These are phyloP conservation scores for Aspergillus nidulans DNA, from an alignment of 495 filamentous ascomycete species.

Conservation along the genomic window DNA sequence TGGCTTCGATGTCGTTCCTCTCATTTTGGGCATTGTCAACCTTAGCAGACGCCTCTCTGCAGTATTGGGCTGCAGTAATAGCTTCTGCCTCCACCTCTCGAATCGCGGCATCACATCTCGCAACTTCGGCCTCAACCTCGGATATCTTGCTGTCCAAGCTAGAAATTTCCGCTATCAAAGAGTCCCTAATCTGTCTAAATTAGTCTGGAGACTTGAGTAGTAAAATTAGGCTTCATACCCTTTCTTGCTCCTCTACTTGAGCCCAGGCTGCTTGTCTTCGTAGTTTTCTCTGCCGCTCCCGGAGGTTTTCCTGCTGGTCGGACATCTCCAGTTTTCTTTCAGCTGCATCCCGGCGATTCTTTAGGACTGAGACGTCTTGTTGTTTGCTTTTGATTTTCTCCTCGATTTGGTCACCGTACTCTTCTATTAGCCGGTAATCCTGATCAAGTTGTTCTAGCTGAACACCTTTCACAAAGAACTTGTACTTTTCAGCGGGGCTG, in stretches of 20 bases:
- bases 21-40: conserved; percentile 43
- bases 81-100: conserved; percentile 40
- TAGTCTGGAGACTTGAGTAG: conserved; percentile 3
- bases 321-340: conserved; percentile 52
- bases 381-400: conserved; percentile 46
- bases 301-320: conserved; percentile 53
- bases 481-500: conserved; percentile 80
- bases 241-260: conserved; percentile 59
- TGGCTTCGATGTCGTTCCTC: conserved; percentile 36
- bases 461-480: conserved; percentile 93
- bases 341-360: conserved; percentile 42
- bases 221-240: conserved; percentile 20
- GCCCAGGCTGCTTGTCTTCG: conserved; percentile 65
- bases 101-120: conserved; percentile 36
- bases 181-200: conserved; percentile 29
- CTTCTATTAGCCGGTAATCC: conserved; percentile 78
- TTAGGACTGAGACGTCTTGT: conserved; percentile 46
- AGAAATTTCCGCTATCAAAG: conserved; percentile 28
- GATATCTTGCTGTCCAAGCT: conserved; percentile 38
- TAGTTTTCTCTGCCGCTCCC: conserved; percentile 46
- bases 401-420: conserved; percentile 65
- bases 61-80: conserved; percentile 52
- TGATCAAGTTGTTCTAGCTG: conserved; percentile 88
- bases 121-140: conserved; percentile 35
- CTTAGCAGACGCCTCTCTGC: conserved; percentile 46